Evolutionary conservation across 345 rosid species (phyloP), one percentile per base, ranked within the genome.

Genomic region (Camelina hispida): DNA sequence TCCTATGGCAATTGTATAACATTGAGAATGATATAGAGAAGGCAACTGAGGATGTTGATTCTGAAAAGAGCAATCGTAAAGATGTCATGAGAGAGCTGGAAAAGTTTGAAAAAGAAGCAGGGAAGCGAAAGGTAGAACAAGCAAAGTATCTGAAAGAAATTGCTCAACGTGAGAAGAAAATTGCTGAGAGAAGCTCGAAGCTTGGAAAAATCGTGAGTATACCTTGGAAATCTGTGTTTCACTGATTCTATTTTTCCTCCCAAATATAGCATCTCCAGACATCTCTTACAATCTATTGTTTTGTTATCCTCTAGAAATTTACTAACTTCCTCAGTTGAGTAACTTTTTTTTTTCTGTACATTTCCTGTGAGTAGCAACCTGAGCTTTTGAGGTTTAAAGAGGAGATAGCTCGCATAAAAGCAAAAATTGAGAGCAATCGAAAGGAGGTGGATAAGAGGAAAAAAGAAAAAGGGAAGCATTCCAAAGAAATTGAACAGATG

Each of bases 361-460:
- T 63, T 20, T 77, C 48, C 25, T 51, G 63, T 50, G 35, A 28
- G 47, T 79, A 95, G 99, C 97, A 92, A 95, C 98, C 97, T 38
- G 92, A 87, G 84, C 93, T 90, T 85, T 80, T 92, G 83, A 95
- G 89, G 73, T 74, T 89, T 66, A 90, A 89, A 72, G 99, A 89
- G 83, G 98, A 87, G 84, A 85, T 76, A 83, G 77, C 95, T 77
- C 97, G 97, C 57, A 84, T 89, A 57, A 86, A 85, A 47, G 85
- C 93, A 53, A 95, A 95, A 88, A 87, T 89, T 44, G 90, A 95
- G 86, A 90, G 86, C 79, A 85, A 59, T 38, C 79, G 87, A 44
- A 92, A 90, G 88, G 99, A 95, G 80, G 85, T 89, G 75, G 97
- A 83, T 17, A 89, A 71, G 69, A 90, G 82, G 83, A 89, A 66